Percentiles rank a stretch among this genome's conserved stretches.
Evolutionary conservation across 495 filamentous ascomycete species (phyloP).

Genomic region (Podospora appendiculata): DNA sequence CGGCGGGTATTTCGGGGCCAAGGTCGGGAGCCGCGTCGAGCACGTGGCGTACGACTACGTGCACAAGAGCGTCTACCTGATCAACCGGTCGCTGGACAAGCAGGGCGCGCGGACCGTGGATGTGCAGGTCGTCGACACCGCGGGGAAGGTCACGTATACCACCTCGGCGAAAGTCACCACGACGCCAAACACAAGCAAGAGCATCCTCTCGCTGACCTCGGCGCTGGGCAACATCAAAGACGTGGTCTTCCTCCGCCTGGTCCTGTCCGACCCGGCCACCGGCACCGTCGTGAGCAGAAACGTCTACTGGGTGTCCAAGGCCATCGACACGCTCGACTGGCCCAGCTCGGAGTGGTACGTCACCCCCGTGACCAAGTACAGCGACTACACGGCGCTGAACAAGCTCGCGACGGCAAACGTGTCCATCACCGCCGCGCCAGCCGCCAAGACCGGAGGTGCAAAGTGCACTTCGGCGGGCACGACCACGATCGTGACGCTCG

Average conservation of each 20-base stretch:
- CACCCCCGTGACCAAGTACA: slow-evolving; percentile 49
- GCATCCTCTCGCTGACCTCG: slow-evolving; percentile 17
- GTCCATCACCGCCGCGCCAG: slow-evolving; percentile 12
- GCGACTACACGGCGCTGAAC: slow-evolving; percentile 43
- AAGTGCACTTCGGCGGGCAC: background rate
- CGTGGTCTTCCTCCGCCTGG: slow-evolving; percentile 45
- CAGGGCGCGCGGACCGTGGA: slow-evolving; percentile 34
- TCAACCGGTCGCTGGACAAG: slow-evolving; percentile 45
- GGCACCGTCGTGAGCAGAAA: slow-evolving; percentile 43
- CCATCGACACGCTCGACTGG: slow-evolving; percentile 47
- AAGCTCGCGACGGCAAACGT: slow-evolving; percentile 32
- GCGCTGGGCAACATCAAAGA: slow-evolving; percentile 30
- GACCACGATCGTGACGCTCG: slow-evolving; percentile 27
- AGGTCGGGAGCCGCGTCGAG: slow-evolving; percentile 43
- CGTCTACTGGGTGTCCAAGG: slow-evolving; percentile 52
- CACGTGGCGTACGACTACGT: slow-evolving; percentile 51
- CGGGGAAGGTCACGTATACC: slow-evolving; percentile 35
- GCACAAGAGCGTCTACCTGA: slow-evolving; percentile 37
- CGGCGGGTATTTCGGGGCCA: slow-evolving; percentile 54
- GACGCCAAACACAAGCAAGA: slow-evolving; percentile 30
- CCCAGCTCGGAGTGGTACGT: slow-evolving; percentile 48
- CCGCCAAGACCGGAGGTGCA: background rate
- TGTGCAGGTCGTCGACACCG: slow-evolving; percentile 39
- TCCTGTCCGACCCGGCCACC: slow-evolving; percentile 27
- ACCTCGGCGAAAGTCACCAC: slow-evolving; percentile 18